Percentiles rank a stretch among this genome's conserved stretches.
These are phyloP conservation scores for Colletotrichum sansevieriae DNA, from an alignment of 2,329 filamentous ascomycete species.

Conservation along the genomic window DNA sequence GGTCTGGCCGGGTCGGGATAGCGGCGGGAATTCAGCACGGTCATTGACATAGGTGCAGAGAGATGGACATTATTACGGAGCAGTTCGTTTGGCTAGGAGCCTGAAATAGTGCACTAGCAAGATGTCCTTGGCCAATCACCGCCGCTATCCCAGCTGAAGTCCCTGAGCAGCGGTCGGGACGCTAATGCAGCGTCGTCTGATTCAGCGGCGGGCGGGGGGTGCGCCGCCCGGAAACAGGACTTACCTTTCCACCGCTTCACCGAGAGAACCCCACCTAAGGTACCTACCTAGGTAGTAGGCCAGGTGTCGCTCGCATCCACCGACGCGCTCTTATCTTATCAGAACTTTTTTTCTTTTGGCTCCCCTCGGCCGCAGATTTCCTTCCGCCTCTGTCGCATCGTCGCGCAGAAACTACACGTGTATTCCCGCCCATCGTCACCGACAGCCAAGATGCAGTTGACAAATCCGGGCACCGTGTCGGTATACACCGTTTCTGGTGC, in stretches of 20 bases:
- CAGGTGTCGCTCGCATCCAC: constrained; percentile 10
- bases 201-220: constrained; percentile 1
- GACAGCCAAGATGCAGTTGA: constrained; percentile 76
- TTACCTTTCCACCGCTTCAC: constrained; percentile 39
- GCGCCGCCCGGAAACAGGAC: constrained; percentile 5
- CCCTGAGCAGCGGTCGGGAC: constrained; percentile 41
- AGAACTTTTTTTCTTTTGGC: constrained; percentile 42
- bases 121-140: constrained; percentile 20
- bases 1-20: constrained; percentile 25
- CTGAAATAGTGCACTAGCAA: constrained; percentile 34
- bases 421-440: constrained; percentile 15
- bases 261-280: constrained; percentile 16
- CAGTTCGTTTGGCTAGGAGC: constrained; percentile 31
- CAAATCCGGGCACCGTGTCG: constrained; percentile 84
- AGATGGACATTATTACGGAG: constrained; percentile 12
- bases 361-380: constrained; percentile 33
- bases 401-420: constrained; percentile 30
- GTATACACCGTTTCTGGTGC: constrained; percentile 97
- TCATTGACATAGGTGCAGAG: constrained; percentile 7
- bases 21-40: constrained; percentile 30
- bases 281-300: not conserved
- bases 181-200: constrained; percentile 40
- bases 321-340: constrained; percentile 41
- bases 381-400: constrained; percentile 25
- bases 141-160: not conserved